Percentiles rank a stretch among this genome's conserved stretches.
Conservation (phyloP, 495 filamentous ascomycete genomes). For the Evansstolkia leycettana region DNA sequence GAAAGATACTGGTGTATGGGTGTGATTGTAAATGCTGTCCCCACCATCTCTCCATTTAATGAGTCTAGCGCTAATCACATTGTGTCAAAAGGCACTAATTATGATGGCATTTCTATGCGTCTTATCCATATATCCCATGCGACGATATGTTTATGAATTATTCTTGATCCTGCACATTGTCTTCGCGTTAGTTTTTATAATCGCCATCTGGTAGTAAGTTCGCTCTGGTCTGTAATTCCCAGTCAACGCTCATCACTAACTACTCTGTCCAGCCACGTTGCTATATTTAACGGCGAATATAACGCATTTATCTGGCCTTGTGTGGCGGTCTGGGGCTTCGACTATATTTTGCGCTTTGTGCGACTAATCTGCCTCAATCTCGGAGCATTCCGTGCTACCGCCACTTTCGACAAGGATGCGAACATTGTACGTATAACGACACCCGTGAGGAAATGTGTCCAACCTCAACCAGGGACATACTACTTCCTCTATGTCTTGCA, state of each 20-base stretch:
- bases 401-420: not conserved
- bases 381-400: not conserved
- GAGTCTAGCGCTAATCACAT: too few relatives aligned
- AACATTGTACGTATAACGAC: not conserved
- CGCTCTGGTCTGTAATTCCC: too few relatives aligned
- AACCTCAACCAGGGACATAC: not conserved
- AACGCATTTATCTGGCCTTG: not conserved
- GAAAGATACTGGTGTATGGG: too few relatives aligned
- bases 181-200: not conserved
- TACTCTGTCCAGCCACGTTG: too few relatives aligned
- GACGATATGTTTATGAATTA: not conserved
- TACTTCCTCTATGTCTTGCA: not conserved
- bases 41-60: too few relatives aligned
- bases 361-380: not conserved
- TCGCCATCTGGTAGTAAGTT: not conserved
- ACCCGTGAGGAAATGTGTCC: not conserved
- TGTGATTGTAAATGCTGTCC: too few relatives aligned
- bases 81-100: too few relatives aligned
- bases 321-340: not conserved
- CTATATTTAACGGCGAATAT: too few relatives aligned
- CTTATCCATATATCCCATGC: not conserved
- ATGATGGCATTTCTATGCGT: too few relatives aligned
- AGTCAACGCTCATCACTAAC: too few relatives aligned
- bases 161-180: not conserved
- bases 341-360: not conserved